phyloP scores from a whole-genome alignment of 208 protist species.

The Blechomonas ayalai region DNA sequence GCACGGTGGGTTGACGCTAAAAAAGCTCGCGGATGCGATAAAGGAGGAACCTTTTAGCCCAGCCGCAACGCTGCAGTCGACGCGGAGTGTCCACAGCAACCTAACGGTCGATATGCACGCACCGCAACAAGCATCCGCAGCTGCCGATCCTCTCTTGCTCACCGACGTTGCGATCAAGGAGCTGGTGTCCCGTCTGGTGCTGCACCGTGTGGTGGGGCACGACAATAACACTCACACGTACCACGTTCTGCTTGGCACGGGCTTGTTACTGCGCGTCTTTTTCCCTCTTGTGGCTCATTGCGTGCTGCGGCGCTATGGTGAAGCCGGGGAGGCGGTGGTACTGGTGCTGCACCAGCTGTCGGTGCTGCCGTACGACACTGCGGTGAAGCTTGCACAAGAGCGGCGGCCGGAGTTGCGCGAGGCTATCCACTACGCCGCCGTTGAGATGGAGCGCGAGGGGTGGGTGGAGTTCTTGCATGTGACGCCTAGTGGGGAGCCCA shows the following conservation, averaged over 20 bases:
- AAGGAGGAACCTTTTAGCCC: conserved; percentile 11
- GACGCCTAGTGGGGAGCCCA: not conserved
- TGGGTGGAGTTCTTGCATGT: conserved; percentile 31
- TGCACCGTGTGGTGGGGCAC: conserved; percentile 51
- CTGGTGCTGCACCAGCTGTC: conserved; percentile 50
- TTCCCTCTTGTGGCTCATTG: conserved; percentile 46
- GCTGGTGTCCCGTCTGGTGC: conserved; percentile 53
- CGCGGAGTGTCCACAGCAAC: too few relatives aligned
- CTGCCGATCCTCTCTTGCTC: conserved; percentile 2
- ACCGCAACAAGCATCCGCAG: not conserved
- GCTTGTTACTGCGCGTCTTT: conserved; percentile 48
- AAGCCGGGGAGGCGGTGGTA: conserved; percentile 39
- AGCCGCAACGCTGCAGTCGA: not conserved
- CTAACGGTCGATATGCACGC: too few relatives aligned
- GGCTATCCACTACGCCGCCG: conserved; percentile 27
- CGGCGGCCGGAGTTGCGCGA: conserved; percentile 19
- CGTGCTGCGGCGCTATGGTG: conserved; percentile 45
- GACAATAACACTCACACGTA: conserved; percentile 31
- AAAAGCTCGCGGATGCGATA: conserved; percentile 14
- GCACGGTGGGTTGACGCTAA: conserved; percentile 19
- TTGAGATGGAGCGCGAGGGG: conserved; percentile 33
- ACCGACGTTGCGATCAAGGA: conserved; percentile 66
- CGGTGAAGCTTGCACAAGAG: conserved; percentile 38
- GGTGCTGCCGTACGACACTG: conserved; percentile 24
- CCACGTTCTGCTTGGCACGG: conserved; percentile 36